phyloP scores from a whole-genome alignment of 768 basidiomycete species.

The Tylopilus vinaceipallidus region DNA sequence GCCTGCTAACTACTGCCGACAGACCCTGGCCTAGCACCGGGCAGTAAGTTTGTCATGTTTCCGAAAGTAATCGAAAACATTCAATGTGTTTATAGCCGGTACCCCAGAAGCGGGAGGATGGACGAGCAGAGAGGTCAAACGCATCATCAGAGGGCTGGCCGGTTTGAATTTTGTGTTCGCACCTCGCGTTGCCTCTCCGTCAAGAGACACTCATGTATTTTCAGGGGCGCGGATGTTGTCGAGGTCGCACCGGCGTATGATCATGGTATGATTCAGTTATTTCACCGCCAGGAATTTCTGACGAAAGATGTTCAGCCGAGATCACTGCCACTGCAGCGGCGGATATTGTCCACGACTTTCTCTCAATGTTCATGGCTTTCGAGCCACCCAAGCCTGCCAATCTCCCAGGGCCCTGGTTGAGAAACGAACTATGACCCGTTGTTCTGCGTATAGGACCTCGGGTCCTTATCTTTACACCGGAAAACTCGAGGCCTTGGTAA shows the following conservation, averaged over 20 bases:
- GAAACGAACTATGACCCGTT: slow-evolving; percentile 22
- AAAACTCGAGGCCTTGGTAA: neutral
- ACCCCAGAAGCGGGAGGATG: slow-evolving; percentile 85
- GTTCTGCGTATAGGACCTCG: neutral
- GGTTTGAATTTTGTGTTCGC: slow-evolving; percentile 77
- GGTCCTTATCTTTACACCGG: neutral
- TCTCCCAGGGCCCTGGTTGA: slow-evolving; percentile 9
- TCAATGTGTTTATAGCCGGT: slow-evolving; percentile 48
- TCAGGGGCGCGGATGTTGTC: slow-evolving; percentile 24
- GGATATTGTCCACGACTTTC: slow-evolving; percentile 45
- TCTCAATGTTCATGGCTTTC: slow-evolving; percentile 37
- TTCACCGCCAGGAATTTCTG: neutral
- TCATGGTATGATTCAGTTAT: slow-evolving; percentile 16
- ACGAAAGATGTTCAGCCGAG: slow-evolving; percentile 26
- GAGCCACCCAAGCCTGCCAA: slow-evolving; percentile 22
- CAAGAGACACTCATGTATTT: neutral
- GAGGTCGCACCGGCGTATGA: slow-evolving; percentile 29
- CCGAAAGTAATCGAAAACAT: neutral
- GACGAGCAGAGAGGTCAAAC: slow-evolving; percentile 80
- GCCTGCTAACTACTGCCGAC: slow-evolving; percentile 3
- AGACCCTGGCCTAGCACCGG: slow-evolving; percentile 81
- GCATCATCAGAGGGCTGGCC: slow-evolving; percentile 74
- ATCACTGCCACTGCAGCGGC: slow-evolving; percentile 44
- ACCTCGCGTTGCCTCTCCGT: neutral
- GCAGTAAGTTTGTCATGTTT: slow-evolving; percentile 48